phyloP scores from a whole-genome alignment of 768 basidiomycete genomes.

The Auricularia sp. region DNA sequence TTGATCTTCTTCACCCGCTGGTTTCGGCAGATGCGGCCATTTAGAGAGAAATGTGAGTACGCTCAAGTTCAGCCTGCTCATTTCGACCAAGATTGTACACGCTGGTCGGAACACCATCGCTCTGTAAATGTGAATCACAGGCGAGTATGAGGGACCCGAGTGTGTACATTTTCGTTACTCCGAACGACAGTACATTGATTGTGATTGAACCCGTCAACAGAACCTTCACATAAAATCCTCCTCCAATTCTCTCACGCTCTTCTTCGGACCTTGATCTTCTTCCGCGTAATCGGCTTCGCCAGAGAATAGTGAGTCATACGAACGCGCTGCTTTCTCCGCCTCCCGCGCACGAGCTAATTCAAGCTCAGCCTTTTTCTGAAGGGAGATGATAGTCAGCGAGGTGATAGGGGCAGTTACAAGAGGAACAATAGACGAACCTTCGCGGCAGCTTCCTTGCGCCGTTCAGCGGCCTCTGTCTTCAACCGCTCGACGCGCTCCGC shows the following conservation, averaged over 20 bases:
- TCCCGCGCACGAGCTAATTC: slow-evolving; percentile 68
- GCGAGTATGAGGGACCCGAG: too few relatives aligned
- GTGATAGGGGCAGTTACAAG: neutral
- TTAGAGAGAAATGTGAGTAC: too few relatives aligned
- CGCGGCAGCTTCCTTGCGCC: slow-evolving; percentile 52
- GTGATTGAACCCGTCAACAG: too few relatives aligned
- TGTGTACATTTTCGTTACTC: too few relatives aligned
- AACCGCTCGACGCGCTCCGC: slow-evolving; percentile 74
- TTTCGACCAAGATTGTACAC: too few relatives aligned
- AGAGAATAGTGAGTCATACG: slow-evolving; percentile 73
- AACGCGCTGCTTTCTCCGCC: slow-evolving; percentile 79
- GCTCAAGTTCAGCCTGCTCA: too few relatives aligned
- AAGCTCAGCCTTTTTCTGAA: slow-evolving; percentile 67
- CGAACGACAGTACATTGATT: too few relatives aligned
- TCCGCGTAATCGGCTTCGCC: slow-evolving; percentile 49
- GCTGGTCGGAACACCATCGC: too few relatives aligned
- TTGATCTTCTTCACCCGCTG: too few relatives aligned
- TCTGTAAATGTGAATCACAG: too few relatives aligned
- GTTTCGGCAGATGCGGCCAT: too few relatives aligned
- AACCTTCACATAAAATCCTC: slow-evolving; percentile 72
- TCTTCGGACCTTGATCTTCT: slow-evolving; percentile 24
- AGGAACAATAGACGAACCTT: slow-evolving; percentile 37
- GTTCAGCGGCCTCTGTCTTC: slow-evolving; percentile 60
- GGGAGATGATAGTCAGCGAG: neutral
- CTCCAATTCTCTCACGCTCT: slow-evolving; percentile 66